Evolutionary conservation across 345 rosid species (phyloP).

Genomic region (Fremontodendron californicum): DNA sequence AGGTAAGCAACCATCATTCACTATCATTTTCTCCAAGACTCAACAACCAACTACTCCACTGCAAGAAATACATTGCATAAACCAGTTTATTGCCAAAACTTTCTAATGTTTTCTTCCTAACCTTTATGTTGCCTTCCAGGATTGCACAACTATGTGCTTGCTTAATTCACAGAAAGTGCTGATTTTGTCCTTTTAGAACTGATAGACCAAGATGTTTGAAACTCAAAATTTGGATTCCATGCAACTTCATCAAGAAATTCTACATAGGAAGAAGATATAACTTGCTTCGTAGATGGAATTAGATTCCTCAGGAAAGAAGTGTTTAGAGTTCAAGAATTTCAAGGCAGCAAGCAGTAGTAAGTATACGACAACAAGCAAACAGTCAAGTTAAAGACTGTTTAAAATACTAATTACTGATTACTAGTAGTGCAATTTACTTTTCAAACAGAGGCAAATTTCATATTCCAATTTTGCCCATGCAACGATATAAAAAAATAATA

Average conservation of each 20-base stretch:
- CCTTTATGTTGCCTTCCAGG: slow-evolving; percentile 8
- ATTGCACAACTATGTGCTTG: neutral
- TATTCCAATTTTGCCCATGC: too few species aligned
- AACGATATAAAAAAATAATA: too few species aligned
- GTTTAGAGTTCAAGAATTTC: neutral
- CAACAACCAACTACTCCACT: neutral
- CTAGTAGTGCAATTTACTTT: too few species aligned
- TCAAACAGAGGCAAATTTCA: too few species aligned
- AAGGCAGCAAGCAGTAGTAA: neutral
- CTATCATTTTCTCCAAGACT: too few species aligned
- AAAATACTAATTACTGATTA: too few species aligned
- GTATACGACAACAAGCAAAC: neutral
- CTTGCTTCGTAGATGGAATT: neutral
- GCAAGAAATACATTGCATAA: too few species aligned
- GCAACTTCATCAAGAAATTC: neutral
- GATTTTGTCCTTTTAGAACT: neutral
- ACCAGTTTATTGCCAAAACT: neutral
- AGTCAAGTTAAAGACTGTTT: neutral
- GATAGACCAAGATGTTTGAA: neutral
- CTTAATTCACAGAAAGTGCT: neutral
- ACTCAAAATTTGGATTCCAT: neutral
- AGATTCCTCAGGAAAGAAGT: neutral
- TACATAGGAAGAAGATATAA: neutral
- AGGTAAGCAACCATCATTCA: slow-evolving; percentile 27
- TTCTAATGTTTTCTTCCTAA: neutral